Conservation (phyloP, 305 asterid species). For the Fraxinus dipetala region DNA sequence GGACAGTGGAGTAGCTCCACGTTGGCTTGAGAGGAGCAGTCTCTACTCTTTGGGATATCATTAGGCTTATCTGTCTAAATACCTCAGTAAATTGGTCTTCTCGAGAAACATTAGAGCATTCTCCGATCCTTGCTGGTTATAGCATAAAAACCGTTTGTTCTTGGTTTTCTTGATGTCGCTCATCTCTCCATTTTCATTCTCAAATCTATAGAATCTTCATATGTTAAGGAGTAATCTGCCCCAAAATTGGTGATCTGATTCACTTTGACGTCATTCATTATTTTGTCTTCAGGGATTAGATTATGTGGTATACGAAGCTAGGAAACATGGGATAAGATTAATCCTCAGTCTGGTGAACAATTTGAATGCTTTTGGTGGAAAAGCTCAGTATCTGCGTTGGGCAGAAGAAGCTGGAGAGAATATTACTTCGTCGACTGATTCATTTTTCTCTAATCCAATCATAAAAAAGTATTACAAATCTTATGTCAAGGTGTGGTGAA, state of each 20-base stretch:
- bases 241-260: not conserved
- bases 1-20: not conserved
- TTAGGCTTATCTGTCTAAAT: not conserved
- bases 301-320: slow-evolving; percentile 51
- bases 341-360: slow-evolving; percentile 58
- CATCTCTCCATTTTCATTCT: not conserved
- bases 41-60: not conserved
- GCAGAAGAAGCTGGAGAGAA: slow-evolving; percentile 46
- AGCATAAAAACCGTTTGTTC: not conserved
- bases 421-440: slow-evolving; percentile 37
- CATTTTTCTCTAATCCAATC: slow-evolving; percentile 45
- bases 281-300: slow-evolving; percentile 45
- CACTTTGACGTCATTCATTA: not conserved
- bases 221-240: not conserved
- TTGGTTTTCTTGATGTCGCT: not conserved
- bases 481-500: slow-evolving; percentile 46
- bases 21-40: not conserved
- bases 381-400: slow-evolving; percentile 57
- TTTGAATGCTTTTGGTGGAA: slow-evolving; percentile 63
- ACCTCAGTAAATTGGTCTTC: not conserved
- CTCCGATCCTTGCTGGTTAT: not conserved
- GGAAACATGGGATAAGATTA: slow-evolving; percentile 46
- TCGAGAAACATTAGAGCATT: not conserved
- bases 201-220: not conserved
- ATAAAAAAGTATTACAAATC: slow-evolving; percentile 44